Percentiles rank a stretch among this genome's conserved stretches.
Conservation (phyloP, 345 rosid species). For the Aethionema arabicum region DNA sequence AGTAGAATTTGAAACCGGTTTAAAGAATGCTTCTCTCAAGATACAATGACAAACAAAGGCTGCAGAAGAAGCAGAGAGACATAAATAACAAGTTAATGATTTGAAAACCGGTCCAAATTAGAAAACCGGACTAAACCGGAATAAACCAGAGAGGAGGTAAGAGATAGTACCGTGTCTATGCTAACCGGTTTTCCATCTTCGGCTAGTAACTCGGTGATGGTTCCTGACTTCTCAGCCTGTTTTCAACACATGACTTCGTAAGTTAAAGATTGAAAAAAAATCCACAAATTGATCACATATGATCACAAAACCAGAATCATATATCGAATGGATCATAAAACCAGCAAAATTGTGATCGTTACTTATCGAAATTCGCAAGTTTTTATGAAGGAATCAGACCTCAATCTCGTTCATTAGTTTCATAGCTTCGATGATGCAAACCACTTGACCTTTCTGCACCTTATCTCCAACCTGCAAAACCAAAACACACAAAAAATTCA, state of each 20-base stretch:
- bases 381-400: slow-evolving; percentile 41
- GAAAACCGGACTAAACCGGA: slow-evolving; percentile 1
- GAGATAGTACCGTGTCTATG: slow-evolving; percentile 62
- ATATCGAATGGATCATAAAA: slow-evolving; percentile 5
- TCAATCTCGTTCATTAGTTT: slow-evolving; percentile 99
- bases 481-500: slow-evolving; percentile 6
- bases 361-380: background rate
- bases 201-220: slow-evolving; percentile 65
- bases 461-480: slow-evolving; percentile 78
- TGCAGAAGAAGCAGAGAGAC: slow-evolving; percentile 38
- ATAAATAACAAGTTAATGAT: slow-evolving; percentile 2
- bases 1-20: slow-evolving; percentile 18
- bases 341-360: background rate
- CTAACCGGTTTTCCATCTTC: slow-evolving; percentile 90
- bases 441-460: slow-evolving; percentile 92
- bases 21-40: slow-evolving; percentile 40
- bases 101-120: background rate
- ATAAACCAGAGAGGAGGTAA: slow-evolving; percentile 15
- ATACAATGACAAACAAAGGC: slow-evolving; percentile 73
- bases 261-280: slow-evolving; percentile 17
- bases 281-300: background rate
- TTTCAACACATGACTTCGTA: slow-evolving; percentile 14
- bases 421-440: slow-evolving; percentile 98
- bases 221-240: slow-evolving; percentile 96
- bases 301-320: background rate